A percentile compares a stretch with the other conserved stretches of the same genome.
These are phyloP conservation scores for Plasmodium adleri DNA, from an alignment of 169 alveolate species.

Conservation along the genomic window DNA sequence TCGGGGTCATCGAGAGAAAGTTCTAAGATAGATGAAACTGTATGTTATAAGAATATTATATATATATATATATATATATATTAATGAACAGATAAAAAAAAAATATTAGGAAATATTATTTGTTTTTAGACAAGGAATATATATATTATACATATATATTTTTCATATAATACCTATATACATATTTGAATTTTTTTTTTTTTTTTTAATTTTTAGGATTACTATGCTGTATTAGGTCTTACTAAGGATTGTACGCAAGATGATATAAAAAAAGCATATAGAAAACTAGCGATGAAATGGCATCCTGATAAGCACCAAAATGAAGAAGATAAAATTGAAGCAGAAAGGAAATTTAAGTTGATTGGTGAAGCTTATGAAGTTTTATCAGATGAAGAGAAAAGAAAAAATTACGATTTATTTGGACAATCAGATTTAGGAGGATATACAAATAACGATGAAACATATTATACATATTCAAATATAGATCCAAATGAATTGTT, in stretches of 20 bases:
- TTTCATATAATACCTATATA: background rate
- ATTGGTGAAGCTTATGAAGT: slow-evolving; percentile 95
- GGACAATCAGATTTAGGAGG: slow-evolving; percentile 96
- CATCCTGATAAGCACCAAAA: slow-evolving; percentile 87
- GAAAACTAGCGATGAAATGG: slow-evolving; percentile 91
- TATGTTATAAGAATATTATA: background rate
- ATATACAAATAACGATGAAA: slow-evolving; percentile 51
- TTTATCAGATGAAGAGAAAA: slow-evolving; percentile 94
- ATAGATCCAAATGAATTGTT: slow-evolving; percentile 87
- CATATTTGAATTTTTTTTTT: background rate
- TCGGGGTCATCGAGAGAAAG: background rate
- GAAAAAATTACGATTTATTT: slow-evolving; percentile 93
- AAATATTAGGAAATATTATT: background rate
- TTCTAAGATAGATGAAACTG: background rate
- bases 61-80: background rate
- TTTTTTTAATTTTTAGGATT: slow-evolving; percentile 73
- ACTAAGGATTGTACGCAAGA: slow-evolving; percentile 81
- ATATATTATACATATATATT: background rate
- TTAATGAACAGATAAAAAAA: background rate
- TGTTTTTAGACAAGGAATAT: background rate
- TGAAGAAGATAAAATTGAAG: slow-evolving; percentile 25
- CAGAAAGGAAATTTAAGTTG: slow-evolving; percentile 91
- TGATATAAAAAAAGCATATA: slow-evolving; percentile 93
- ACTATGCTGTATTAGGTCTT: slow-evolving; percentile 82
- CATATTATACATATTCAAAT: slow-evolving; percentile 27